Base-by-base conservation (phyloP, 2,329 filamentous ascomycete genomes). In the Sordariomycetes sp. region DNA sequence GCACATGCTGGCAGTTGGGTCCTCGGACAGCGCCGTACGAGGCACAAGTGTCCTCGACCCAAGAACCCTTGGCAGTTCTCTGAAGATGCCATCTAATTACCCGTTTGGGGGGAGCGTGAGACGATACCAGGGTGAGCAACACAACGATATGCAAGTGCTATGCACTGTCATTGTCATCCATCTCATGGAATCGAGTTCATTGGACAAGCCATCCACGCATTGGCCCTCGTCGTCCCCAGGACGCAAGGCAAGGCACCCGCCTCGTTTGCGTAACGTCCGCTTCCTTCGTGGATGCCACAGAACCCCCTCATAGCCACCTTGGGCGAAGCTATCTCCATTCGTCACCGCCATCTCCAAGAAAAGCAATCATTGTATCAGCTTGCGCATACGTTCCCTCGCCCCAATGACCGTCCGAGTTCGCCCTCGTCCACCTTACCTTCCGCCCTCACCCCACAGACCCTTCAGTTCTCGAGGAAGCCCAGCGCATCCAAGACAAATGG, bases 401-500 rank as follows among this genome's bases (percentile, higher is more conserved):
- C 45, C 45, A 50, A 53, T 75, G 73, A 42, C 66, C 45, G 67
- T 75, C 60, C 20, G 74, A 76, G 62, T 66, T 73, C 57, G 71
- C 70, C 42, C 59, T 71, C 57, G 58, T 74, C 48, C 65, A 66
- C 42, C 62, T 72, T 54, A 64, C 62, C 35, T 62, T 63, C 15
- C 67, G n/a, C 65, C 35, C 61, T 69, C 39, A 52, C 62, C 35
- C 59, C 70, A 56, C 68, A 69, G 52, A 64, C 72, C 45, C 67
- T 66, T 60, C 64, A 67, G 24, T 65, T 15, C 58, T 72, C 58
- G 65, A 67, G 57, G 59, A 66, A 4, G 64, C 64, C 39, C 68
- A 70, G 58, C 61, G 63, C 22, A 57, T 69, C 20, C 73, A 76
- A 62, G 67, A 73, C 58, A 64, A 64, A 55, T 76, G 74, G 74